Evolutionary conservation across 2,329 filamentous ascomycete genomes (phyloP).

Genomic region (Apiospora rasikravindrae): DNA sequence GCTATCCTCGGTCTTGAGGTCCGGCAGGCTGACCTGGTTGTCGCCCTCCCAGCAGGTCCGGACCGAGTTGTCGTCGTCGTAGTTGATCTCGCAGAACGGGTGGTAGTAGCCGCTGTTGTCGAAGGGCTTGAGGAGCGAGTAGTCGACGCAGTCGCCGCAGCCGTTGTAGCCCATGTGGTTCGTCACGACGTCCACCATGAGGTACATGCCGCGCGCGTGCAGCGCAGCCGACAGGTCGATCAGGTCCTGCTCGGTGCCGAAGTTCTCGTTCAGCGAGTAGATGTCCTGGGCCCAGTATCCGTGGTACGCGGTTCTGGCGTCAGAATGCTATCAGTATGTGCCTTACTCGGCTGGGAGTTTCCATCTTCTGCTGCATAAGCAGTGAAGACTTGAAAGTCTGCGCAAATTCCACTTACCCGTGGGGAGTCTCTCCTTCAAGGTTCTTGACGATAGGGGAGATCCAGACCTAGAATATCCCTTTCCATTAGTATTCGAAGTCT

Average conservation of each 20-base stretch:
- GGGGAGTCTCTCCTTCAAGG: constrained; percentile 44
- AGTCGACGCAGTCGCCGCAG: constrained; percentile 54
- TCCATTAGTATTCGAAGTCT: background rate
- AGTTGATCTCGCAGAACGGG: constrained; percentile 57
- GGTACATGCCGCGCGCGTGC: constrained; percentile 61
- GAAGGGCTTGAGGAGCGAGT: constrained; percentile 60
- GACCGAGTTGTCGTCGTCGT: constrained; percentile 48
- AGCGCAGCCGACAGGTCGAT: constrained; percentile 53
- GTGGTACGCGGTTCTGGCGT: constrained; percentile 46
- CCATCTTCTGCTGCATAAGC: background rate
- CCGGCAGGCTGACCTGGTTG: constrained; percentile 49
- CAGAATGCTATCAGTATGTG: background rate
- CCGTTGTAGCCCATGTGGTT: constrained; percentile 63
- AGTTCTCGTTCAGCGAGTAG: constrained; percentile 62
- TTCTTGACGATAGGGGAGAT: constrained; percentile 51
- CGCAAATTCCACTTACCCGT: constrained; percentile 39
- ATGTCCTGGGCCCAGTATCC: constrained; percentile 60
- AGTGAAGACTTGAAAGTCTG: background rate
- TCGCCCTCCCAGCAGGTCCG: constrained; percentile 58
- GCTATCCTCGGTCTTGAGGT: constrained; percentile 50
- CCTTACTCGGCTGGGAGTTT: background rate
- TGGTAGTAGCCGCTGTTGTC: constrained; percentile 60
- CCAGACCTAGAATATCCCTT: constrained; percentile 36
- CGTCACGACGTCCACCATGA: constrained; percentile 66
- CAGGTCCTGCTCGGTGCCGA: constrained; percentile 63